A percentile compares a stretch with the other conserved stretches of the same genome.
phyloP scores from a whole-genome alignment of 2,329 filamentous ascomycete genomes.

The Dryadomyces quercivorus region DNA sequence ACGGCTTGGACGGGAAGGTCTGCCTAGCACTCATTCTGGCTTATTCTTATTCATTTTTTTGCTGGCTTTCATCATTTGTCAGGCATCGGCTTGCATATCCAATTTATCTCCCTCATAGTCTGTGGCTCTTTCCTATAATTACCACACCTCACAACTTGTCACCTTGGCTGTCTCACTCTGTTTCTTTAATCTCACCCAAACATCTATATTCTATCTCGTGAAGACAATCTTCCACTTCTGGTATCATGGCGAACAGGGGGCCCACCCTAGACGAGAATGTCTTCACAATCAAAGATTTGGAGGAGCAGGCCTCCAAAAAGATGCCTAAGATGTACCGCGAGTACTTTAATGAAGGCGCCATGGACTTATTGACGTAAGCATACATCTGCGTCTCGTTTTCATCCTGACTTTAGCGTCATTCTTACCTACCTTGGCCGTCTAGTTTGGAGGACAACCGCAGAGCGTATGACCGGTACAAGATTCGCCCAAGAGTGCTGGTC shows the following conservation, averaged over 20 bases:
- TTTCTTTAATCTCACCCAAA: background rate
- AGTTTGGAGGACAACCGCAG: constrained; percentile 38
- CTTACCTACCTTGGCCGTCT: background rate
- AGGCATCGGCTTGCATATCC: too few species aligned
- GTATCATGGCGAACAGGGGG: constrained; percentile 3
- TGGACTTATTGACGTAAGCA: constrained; percentile 34
- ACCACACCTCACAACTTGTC: too few species aligned
- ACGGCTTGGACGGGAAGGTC: background rate
- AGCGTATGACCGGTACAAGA: constrained; percentile 37
- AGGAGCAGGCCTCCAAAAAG: constrained; percentile 2
- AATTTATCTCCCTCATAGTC: too few species aligned
- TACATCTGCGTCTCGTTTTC: background rate
- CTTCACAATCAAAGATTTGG: constrained; percentile 3
- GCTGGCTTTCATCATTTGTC: too few species aligned
- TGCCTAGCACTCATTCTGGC: background rate
- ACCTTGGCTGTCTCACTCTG: background rate
- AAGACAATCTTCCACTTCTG: background rate
- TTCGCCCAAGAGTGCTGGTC: constrained; percentile 31
- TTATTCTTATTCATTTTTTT: background rate
- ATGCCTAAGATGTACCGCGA: constrained; percentile 19
- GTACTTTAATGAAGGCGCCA: constrained; percentile 46
- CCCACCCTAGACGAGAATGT: constrained; percentile 1
- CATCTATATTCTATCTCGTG: background rate
- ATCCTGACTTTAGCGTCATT: background rate
- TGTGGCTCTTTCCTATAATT: too few species aligned